A percentile compares a stretch with the other conserved stretches of the same genome.
Evolutionary conservation across 192 early-diverging fungal genomes (phyloP).

Genomic region (Dimargaris xerosporica): DNA sequence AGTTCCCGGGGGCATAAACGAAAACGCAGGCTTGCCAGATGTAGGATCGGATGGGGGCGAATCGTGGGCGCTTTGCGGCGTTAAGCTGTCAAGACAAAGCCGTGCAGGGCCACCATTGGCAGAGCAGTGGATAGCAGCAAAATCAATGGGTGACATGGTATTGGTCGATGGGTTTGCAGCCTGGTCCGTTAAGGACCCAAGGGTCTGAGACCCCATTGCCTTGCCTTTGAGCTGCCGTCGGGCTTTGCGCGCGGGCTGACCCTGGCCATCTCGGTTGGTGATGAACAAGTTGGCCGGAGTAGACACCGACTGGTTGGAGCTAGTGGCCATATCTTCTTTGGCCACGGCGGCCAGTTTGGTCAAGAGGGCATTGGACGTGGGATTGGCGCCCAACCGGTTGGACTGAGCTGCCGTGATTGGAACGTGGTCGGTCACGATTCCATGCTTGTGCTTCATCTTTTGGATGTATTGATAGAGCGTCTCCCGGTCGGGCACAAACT

Average conservation of each 20-base stretch:
- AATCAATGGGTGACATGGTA: too few species aligned
- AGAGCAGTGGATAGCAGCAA: not conserved
- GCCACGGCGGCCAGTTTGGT: not conserved
- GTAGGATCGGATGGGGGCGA: too few species aligned
- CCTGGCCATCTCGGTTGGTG: not conserved
- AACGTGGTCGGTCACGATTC: slow-evolving; percentile 13
- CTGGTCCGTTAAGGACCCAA: not conserved
- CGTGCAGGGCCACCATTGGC: not conserved
- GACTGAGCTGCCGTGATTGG: not conserved
- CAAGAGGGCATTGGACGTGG: not conserved
- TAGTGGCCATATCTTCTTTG: not conserved
- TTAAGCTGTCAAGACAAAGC: not conserved
- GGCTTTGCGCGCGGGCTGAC: not conserved
- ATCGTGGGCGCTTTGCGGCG: not conserved
- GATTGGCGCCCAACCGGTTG: not conserved
- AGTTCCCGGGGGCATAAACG: not conserved
- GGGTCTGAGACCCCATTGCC: not conserved
- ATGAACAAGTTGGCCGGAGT: not conserved
- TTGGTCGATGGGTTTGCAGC: not conserved
- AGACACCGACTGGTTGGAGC: not conserved
- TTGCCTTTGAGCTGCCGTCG: not conserved
- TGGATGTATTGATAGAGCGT: slow-evolving; percentile 28
- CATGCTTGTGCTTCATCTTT: slow-evolving; percentile 17
- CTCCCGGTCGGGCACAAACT: slow-evolving; percentile 28
- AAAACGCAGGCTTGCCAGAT: not conserved